Evolutionary conservation across 169 alveolate genomes (phyloP), one percentile per base, ranked within the genome.

Genomic region (Perkinsus olseni): DNA sequence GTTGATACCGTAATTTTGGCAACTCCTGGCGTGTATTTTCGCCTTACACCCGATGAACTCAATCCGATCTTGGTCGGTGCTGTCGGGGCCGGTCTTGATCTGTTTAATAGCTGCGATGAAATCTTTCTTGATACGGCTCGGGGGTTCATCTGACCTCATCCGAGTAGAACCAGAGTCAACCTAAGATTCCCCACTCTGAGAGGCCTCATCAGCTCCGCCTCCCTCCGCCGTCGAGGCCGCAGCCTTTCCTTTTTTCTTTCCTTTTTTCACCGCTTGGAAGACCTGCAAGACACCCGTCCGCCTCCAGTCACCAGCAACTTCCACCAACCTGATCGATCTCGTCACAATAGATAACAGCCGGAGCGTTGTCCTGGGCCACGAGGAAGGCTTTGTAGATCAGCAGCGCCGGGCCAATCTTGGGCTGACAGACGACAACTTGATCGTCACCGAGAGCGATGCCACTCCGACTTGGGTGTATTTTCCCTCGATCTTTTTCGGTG

Each of bases 271-370:
- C 74, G 96, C 96, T 20, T 95, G 94, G 82, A 96, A 96, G 96
- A 97, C 82, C 82, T 62, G 17, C 82, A 13, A 11, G 82, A 62
- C 0, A 24, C n/a, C n/a, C n/a, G n/a, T n/a, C 31, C 82, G 17
- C 34, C 82, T 21, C 28, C 82, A 62, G 31, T 24, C 34, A 62
- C 1, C 82, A 0, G 1, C 82, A 24, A 21, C 1, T 0, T 6
- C 36, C 82, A 0, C 31, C 37, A 0, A 62, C 96, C 82, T 97
- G 95, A 94, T 98, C 98, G 51, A 96, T 96, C 51, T 98, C 97
- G 93, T 98, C 98, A 92, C 97, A 96, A 95, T 97, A 97, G 38
- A 97, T 97, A 91, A 97, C 96, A 45, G 99, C 96, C 21, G 99
- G 99, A 48, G 97, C 97, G 95, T 95, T 95, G 51, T 97, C 97